Base-by-base conservation (phyloP, 2,329 filamentous ascomycete genomes). In the Daldinia sp. region DNA sequence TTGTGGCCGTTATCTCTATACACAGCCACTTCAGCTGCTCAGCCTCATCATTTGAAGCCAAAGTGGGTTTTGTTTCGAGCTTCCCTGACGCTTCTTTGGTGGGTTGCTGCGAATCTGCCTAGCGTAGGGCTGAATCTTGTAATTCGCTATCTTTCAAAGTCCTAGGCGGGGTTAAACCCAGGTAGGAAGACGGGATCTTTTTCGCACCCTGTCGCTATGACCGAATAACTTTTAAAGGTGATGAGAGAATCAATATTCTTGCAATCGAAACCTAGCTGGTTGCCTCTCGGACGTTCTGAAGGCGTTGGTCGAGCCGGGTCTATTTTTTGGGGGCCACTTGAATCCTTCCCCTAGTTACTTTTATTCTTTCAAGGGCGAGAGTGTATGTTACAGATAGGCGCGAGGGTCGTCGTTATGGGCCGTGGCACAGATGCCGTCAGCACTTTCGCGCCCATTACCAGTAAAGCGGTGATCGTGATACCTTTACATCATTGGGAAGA, bases 71-170 rank as follows among this genome's bases (percentile, higher is more conserved):
- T 7, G 51, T 62, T 67, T 66, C 63, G 60, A 69, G 28, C 55
- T 60, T n/a, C 30, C n/a, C 23, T 35, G n/a, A 12, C 33, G 33
- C 26, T 56, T 42, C 15, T 59, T 35, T 59, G 28, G 41, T 59
- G 12, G 20, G 18, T 12, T 12, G 56, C 35, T 37, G 56, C 41
- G 9, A 70, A 63, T 69, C 62, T 68, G 68, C 68, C 68, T 70
- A 67, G 61, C 61, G 65, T 70, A 70, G 62, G 68, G 68, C 68
- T 70, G 68, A 70, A 70, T 68, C 59, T 57, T 55, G 20, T 35
- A 46, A 54, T 58, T 37, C 30, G 57, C 33, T 12, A 60, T 26
- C n/a, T 35, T 48, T 15, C 9, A 37, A 3, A 37, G 18, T 59
- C 26, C 28, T 33, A 35, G 30, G 18, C 20, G 42, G 56, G 54